Evolutionary conservation across 768 basidiomycete species (phyloP), one percentile per base, ranked within the genome.

Genomic region (Russula griseocarnosa): DNA sequence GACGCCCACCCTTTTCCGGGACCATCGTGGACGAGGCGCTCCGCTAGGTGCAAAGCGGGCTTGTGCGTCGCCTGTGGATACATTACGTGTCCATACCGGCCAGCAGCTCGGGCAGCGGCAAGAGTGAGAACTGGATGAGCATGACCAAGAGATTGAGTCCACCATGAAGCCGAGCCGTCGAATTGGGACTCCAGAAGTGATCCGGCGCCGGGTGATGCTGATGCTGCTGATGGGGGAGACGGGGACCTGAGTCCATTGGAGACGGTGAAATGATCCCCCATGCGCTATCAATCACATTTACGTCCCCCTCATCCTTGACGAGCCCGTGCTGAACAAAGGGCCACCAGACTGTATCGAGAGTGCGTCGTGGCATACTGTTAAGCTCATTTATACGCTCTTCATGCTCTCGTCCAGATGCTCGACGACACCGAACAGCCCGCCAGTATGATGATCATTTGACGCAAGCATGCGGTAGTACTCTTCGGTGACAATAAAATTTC

Each of bases 161-260:
- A 98, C 96, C 96, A 98, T 13, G 94, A 96, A 0, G 95, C 96
- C 0, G 95, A 97, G 5, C 91, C 88, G 70, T 98, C 95, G 67
- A 94, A 83, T 67, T 91, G 85, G 6, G 85, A 81, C 57, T 79
- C 81, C 68, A 81, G 76, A 59, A 77, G 79, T 60, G 74, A 84
- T 67, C 72, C 53, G 32, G 38, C 14, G 6, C 5, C 14, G 38
- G 58, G 10, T 10, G 75, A 63, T n/a, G 65, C 1, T 38, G 38
- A 38, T 38, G 38, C 14, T 38, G 14, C 14, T 38, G 14, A 38
- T 32, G 58, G 2, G 16, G 40, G 38, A 49, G 58, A 54, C 1
- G 59, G 47, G 20, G 65, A 52, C 55, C 60, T 69, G 44, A 66
- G 72, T 34, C 71, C 73, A 60, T 80, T 78, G 67, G 84, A 87